Evolutionary conservation across 2,329 filamentous ascomycete genomes (phyloP), one percentile per base, ranked within the genome.

Genomic region (Alternaria infectoria): DNA sequence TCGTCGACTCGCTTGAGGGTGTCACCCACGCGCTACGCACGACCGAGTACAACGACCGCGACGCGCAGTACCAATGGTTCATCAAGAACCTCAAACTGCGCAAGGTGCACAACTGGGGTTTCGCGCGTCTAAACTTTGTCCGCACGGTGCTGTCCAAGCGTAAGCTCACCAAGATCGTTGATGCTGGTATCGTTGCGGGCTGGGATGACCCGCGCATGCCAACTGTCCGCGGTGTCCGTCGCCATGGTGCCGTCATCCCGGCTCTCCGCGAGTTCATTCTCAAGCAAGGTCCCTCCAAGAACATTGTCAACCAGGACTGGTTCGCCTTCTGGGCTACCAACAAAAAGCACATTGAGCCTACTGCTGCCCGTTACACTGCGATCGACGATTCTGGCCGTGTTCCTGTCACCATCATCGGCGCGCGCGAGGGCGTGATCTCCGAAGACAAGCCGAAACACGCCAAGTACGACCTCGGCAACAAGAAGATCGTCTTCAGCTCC

Each of bases 191-290:
- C 61, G 92, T 96, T 49, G 91, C 88, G 86, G 92, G 92, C 68
- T 96, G 92, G 92, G 92, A 96, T 70, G 92, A 95, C 77, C 92
- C 92, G 21, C 89, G 92, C 54, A 93, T 96, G 91, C 92, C 92
- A 9, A 95, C 92, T 10, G 90, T 94, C 59, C 89, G 92, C 21
- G 92, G 92, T 77, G 90, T 96, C 52, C 86, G 90, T 63, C 86
- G 92, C 63, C 89, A 92, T 43, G 92, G 92, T 61, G 90, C 94
- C 87, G 93, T 91, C 12, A 89, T 94, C 52, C 86, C 90, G 23
- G 92, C 92, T 15, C 86, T 96, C 32, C 89, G 91, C 54, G 91
- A 94, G 76, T 96, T 94, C 79, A 95, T 95, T 78, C 83, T 95
- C 67, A 92, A 91, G 83, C 92, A 95, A 81, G 92, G 92, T 0